Evolutionary conservation across 2,329 filamentous ascomycete species (phyloP), one percentile per base, ranked within the genome.

Genomic region (Monilinia polystroma): DNA sequence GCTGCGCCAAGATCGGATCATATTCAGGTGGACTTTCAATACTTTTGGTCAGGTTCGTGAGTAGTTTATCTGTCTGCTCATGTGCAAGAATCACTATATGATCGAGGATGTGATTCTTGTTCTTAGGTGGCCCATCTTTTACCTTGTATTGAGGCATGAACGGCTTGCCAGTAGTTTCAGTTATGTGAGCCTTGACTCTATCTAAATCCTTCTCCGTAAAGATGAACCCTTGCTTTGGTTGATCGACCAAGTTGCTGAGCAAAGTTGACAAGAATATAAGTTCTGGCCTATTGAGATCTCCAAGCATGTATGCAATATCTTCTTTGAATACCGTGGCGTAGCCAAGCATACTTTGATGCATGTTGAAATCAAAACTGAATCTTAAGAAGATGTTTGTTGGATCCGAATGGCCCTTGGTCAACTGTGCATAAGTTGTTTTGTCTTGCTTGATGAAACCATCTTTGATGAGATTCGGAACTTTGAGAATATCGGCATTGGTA

Each of bases 271-370:
- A 77, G 0, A 77, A 71, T 0, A 84, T 73, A 0, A 84, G 85
- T 4, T 78, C 74, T 0, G 75, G 64, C 14, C 82, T 75, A 4
- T 75, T 76, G 47, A 88, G 84, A 0, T 76, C 80, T 29, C 84
- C 82, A 16, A 83, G 80, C 16, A 82, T 80, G 68, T 93, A 92
- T 45, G 84, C 86, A 0, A 88, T 76, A 4, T 78, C 80, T 62
- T 91, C 87, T 68, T 90, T 89, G 74, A 83, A 86, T 5, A 80
- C 82, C 0, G 90, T 93, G 66, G 85, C 87, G 0, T 79, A 78
- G 0, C 91, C 90, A 3, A 94, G 80, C 32, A 87, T 77, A 8
- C 80, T 83, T 1, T 81, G 80, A 53, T 82, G 76, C 74, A 86
- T 81, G 41, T 85, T 85, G 74, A 90, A 91, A 0, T 75, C 72